phyloP scores from a whole-genome alignment of 768 basidiomycete species.

The Termitomyces sp. region DNA sequence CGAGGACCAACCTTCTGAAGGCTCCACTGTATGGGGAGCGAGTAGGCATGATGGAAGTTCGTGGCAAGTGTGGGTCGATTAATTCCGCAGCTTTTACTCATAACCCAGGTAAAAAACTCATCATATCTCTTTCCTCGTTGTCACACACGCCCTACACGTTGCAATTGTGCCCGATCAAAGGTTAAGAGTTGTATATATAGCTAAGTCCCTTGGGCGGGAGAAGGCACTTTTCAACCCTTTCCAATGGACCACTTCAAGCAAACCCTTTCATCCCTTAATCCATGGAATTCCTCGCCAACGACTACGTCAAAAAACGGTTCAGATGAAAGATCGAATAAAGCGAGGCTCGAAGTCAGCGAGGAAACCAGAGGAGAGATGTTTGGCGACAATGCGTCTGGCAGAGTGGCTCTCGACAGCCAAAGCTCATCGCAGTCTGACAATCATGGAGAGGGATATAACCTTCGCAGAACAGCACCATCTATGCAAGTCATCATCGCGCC shows the following conservation, averaged over 20 bases:
- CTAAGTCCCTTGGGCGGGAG: background rate
- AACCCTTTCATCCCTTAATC: no score
- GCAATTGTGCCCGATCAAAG: constrained; percentile 3
- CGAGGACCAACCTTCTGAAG: constrained; percentile 39
- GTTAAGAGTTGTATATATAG: background rate
- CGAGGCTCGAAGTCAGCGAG: background rate
- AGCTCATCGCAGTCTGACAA: background rate
- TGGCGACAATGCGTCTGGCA: background rate
- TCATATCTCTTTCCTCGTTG: background rate
- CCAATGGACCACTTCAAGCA: background rate
- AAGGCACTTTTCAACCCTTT: background rate
- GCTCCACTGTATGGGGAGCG: constrained; percentile 38
- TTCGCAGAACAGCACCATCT: background rate
- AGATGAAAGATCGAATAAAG: background rate
- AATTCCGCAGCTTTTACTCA: constrained; percentile 37
- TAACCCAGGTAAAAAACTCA: background rate
- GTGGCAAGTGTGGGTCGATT: background rate
- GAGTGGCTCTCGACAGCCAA: background rate
- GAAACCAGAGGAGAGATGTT: background rate
- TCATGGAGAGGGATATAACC: background rate
- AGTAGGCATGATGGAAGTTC: constrained; percentile 12
- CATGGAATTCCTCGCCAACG: background rate
- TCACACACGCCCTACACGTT: constrained; percentile 12
- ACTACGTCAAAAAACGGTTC: background rate
- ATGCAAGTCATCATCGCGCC: background rate